Evolutionary conservation across 495 filamentous ascomycete species (phyloP), one percentile per base, ranked within the genome.

Genomic region (Daldinia bambusicola): DNA sequence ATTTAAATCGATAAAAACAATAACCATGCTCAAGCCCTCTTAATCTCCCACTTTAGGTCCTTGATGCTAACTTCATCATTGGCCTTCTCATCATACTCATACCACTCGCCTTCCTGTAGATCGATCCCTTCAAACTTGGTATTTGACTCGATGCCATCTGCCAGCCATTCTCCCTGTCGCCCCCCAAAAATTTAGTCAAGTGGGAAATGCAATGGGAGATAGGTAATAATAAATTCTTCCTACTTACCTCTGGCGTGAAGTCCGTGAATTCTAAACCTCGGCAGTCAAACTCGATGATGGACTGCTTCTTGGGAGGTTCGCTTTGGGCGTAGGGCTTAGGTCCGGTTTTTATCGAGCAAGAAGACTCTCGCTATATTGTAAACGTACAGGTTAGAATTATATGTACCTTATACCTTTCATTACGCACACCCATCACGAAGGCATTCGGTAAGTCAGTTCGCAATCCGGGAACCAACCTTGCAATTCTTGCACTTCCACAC

Each of bases 401-500:
- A n/a, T n/a, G n/a, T n/a, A n/a, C n/a, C n/a, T n/a, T n/a, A n/a
- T n/a, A 55, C 26, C 26, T 26, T 26, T 26, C 3, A 26, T 26
- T 26, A 1, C 6, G 16, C 43, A 40, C 2, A 13, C 30, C 45
- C 20, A 18, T 32, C 7, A 31, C 2, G 12, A 31, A 16, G 7
- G 9, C 34, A 36, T 2, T 18, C 7, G 18, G 3, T 48, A 26
- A 26, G 26, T 26, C 1, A 26, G 9, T 26, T 37, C n/a, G 55
- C 7, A 30, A 8, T 6, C 58, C 3, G 9, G 40, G 26, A 26
- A 64, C 71, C 9, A 72, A 93, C 92, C 84, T 88, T 90, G 87
- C 93, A 99, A 70, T 92, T 90, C 78, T 93, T 97, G 85, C 95
- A 99, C 76, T 89, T 92, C 95, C 95, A 98, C 52, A 99, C 95